A percentile compares a stretch with the other conserved stretches of the same genome.
Evolutionary conservation across 1,284 basidiomycete species (phyloP).

Genomic region (Sporisorium exsertum): DNA sequence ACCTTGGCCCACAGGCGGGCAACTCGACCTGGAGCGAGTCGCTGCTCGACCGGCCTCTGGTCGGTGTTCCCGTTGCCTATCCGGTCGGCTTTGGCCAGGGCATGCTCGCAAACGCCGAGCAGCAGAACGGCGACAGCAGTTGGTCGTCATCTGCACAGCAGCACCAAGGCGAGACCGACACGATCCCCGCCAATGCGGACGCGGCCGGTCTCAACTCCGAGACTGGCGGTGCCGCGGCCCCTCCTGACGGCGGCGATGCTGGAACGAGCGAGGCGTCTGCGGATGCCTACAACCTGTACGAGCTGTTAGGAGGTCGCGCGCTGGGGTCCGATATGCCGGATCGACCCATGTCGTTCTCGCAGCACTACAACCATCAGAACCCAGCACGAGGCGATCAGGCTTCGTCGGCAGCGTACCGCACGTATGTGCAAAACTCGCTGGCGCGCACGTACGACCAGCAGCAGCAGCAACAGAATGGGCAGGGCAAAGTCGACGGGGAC

Average conservation of each 20-base stretch:
- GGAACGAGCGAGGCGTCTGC: slow-evolving; percentile 21
- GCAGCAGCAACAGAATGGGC: slow-evolving; percentile 22
- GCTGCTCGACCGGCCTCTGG: slow-evolving; percentile 46
- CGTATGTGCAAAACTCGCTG: slow-evolving; percentile 46
- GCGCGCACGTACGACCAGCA: slow-evolving; percentile 51
- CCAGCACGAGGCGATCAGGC: slow-evolving; percentile 39
- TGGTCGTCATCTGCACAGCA: slow-evolving; percentile 23
- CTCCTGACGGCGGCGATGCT: slow-evolving; percentile 8
- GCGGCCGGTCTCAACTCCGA: slow-evolving; percentile 9
- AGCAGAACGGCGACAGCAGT: slow-evolving; percentile 29
- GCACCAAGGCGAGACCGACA: slow-evolving; percentile 13
- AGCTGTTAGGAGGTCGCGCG: slow-evolving; percentile 39
- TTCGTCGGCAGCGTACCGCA: slow-evolving; percentile 39
- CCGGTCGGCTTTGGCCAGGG: slow-evolving; percentile 43
- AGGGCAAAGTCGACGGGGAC: slow-evolving; percentile 16
- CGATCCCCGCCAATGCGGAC: neutral
- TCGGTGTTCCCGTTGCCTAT: slow-evolving; percentile 50
- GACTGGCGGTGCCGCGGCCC: neutral
- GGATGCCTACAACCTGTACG: slow-evolving; percentile 44
- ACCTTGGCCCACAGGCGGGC: slow-evolving; percentile 43
- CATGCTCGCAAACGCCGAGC: slow-evolving; percentile 13
- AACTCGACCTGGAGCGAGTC: slow-evolving; percentile 47
- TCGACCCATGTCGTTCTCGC: slow-evolving; percentile 54
- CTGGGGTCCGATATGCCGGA: slow-evolving; percentile 35
- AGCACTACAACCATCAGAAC: slow-evolving; percentile 55